Percentiles rank a stretch among this genome's conserved stretches.
phyloP scores from a whole-genome alignment of 23 red algal genomes.

The Gracilaria vermiculophylla region DNA sequence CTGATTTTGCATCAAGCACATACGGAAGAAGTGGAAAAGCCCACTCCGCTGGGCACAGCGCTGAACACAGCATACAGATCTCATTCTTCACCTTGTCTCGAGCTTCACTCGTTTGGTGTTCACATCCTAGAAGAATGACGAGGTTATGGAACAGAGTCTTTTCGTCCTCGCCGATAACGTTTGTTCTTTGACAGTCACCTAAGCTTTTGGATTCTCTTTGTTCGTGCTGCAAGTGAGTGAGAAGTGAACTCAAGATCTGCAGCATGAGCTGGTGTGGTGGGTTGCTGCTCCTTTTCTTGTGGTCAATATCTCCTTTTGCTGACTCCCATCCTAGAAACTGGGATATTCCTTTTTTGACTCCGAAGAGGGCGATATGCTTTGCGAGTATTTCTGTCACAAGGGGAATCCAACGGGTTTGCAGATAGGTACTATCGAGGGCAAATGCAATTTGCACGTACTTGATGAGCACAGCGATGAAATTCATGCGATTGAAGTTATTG shows the following conservation, averaged over 20 bases:
- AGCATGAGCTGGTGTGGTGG: background rate
- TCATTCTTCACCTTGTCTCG: background rate
- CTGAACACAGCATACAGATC: background rate
- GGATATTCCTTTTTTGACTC: background rate
- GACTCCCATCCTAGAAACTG: background rate
- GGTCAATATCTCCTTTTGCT: no score
- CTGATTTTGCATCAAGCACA: background rate
- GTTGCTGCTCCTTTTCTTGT: background rate
- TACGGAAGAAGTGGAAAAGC: background rate
- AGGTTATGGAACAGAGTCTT: background rate
- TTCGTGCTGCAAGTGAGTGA: background rate
- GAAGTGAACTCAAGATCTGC: background rate
- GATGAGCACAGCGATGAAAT: background rate
- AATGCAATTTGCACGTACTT: background rate
- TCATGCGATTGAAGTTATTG: background rate
- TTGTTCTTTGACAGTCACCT: background rate
- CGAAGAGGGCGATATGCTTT: background rate
- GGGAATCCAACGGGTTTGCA: conserved; percentile 34
- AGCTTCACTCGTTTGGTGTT: background rate
- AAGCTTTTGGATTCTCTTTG: background rate
- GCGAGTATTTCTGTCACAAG: conserved; percentile 15
- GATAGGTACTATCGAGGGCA: background rate
- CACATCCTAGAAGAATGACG: background rate
- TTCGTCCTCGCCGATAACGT: background rate
- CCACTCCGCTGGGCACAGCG: background rate